Evolutionary conservation across 2,329 filamentous ascomycete species (phyloP), one percentile per base, ranked within the genome.

Genomic region (Calonectria hongkongensis): DNA sequence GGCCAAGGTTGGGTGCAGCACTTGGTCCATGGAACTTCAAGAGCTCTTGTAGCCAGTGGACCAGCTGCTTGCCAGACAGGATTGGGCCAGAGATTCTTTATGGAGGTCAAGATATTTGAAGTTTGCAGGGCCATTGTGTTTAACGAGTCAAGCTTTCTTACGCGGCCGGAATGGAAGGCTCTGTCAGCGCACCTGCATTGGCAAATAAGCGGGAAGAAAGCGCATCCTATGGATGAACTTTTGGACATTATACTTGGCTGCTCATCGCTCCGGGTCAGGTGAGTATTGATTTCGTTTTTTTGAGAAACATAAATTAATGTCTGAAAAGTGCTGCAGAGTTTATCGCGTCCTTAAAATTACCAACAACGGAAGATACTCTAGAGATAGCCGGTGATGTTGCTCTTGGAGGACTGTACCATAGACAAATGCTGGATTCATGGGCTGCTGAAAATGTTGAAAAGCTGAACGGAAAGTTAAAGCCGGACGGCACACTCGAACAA

Each of bases 1-100:
- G 83, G 81, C 0, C 71, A 80, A 21, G 82, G 80, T 0, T 84
- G 83, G 83, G 41, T 83, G 4, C 81, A 83, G 7, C 83, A 84
- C 13, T 76, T 84, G 28, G 79, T 84, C 0, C 80, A 83, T 28
- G 83, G 83, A 9, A 84, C 83, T 0, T 79, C 81, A 0, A 82
- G 73, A 0, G 82, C 83, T 0, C 72, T 84, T 1, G 68, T 82
- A 2, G 81, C 82, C 0, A 76, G 70, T 3, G 83, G 83, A 0
- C 81, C 83, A 16, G 28, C 64, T 18, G 51, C 73, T 1, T 83
- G 79, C 36, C 33, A 43, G 2, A 73, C 78, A 4, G 78, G 76
- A 1, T 66, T 69, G 8, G 81, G 79, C 2, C 74, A 65, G 2
- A 68, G 74, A 0, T 83, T 84, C 54, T 84, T 84, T 1, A 62